Evolutionary conservation across 2,329 filamentous ascomycete genomes (phyloP), one percentile per base, ranked within the genome.

Genomic region (Trichoderma simmonsii): DNA sequence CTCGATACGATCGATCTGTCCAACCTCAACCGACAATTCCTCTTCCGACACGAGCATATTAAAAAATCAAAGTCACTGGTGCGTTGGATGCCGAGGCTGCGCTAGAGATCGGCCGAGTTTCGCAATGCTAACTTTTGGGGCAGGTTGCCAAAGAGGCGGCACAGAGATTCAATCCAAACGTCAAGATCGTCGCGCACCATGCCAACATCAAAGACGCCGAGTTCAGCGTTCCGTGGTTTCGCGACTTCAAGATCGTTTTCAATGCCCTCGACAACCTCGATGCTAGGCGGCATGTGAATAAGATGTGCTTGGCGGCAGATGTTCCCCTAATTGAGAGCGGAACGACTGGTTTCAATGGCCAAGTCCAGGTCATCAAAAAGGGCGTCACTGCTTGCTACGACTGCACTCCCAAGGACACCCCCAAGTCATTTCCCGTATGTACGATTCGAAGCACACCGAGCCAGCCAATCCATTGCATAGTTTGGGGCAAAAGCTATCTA

Each of bases 1-100:
- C 92, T 99, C 73, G 96, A 99, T 81, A 99, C 96, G 1, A 98
- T 99, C 83, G 96, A 99, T 80, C 87, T 99, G 26, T 97, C 94
- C 83, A 99, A 99, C 80, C 88, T 99, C 65, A 99, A 99, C 78
- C 93, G 96, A 70, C 96, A 99, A 81, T 99, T 99, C 78, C 90
- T 99, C 62, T 99, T 99, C 82, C 90, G 95, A 73, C 92, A 95
- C 78, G 95, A 98, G 80, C 96, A 99, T 79, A 98, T 99, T 83
- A 98, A 98, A 83, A 97, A 97, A 81, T 90, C 95, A 1, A 99
- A 99, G 81, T 95, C 96, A 66, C 83, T 97, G 83, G 95, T 96
- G 86, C 75, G 89, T 83, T 67, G 30, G 57, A 70, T 36, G 30
- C 57, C 39, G 57, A 54, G 21, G 57, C 43, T 51, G 36, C 67